phyloP scores from a whole-genome alignment of 176 grass and related monocot genomes.

The Eremochloa ophiuroides region DNA sequence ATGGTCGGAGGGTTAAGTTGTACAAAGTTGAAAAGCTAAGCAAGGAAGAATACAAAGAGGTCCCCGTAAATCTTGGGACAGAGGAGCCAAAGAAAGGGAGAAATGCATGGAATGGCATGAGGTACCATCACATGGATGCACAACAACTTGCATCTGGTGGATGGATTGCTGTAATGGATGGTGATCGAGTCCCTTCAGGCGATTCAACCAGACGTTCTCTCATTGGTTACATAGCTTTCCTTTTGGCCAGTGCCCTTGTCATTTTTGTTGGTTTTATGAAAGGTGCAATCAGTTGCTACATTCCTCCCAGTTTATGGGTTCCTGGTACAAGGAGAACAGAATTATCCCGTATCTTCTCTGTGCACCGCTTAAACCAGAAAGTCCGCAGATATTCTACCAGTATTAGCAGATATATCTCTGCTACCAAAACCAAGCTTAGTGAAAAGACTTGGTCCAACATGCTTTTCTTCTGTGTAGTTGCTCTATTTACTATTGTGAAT shows the following conservation, averaged over 20 bases:
- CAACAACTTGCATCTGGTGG: slow-evolving; percentile 72
- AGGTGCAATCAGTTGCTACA: slow-evolving; percentile 51
- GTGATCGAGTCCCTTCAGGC: slow-evolving; percentile 90
- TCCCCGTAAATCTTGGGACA: slow-evolving; percentile 64
- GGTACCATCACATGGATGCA: slow-evolving; percentile 86
- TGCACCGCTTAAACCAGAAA: slow-evolving; percentile 67
- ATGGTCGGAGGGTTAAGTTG: slow-evolving; percentile 69
- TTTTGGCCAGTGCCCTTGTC: slow-evolving; percentile 46
- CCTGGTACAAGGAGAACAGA: slow-evolving; percentile 54
- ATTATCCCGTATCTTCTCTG: slow-evolving; percentile 38
- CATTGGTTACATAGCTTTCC: slow-evolving; percentile 53
- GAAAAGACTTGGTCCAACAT: slow-evolving; percentile 67
- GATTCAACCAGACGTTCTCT: slow-evolving; percentile 61
- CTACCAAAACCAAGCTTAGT: slow-evolving; percentile 58
- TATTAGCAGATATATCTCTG: slow-evolving; percentile 54
- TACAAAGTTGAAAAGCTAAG: slow-evolving; percentile 89
- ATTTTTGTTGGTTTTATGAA: slow-evolving; percentile 60
- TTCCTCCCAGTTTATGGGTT: slow-evolving; percentile 45
- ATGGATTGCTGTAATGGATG: slow-evolving; percentile 98
- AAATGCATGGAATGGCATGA: slow-evolving; percentile 99
- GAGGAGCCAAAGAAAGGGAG: slow-evolving; percentile 77
- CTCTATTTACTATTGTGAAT: slow-evolving; percentile 40
- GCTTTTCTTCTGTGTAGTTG: slow-evolving; percentile 63
- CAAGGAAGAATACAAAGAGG: slow-evolving; percentile 88
- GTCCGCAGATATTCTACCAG: slow-evolving; percentile 52